These are phyloP conservation scores for Phytophthora ramorum DNA, from an alignment of 352 stramenopile species.

Conservation along the genomic window DNA sequence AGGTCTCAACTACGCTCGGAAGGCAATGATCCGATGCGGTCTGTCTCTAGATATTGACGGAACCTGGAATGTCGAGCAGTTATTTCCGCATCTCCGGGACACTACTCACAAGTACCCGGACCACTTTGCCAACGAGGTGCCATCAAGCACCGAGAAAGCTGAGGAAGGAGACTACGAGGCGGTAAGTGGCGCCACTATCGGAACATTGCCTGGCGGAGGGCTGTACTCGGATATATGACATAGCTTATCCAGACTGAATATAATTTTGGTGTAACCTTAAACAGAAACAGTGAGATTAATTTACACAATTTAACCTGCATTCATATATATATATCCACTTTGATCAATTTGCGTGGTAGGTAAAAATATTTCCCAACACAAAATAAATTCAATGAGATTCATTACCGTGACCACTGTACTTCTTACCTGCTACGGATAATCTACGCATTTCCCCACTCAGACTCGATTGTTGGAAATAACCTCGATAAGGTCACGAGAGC, in stretches of 20 bases:
- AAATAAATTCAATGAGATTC: constrained; percentile 3
- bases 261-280: not conserved
- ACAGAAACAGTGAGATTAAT: not conserved
- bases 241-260: too few relatives aligned
- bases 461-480: too few relatives aligned
- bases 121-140: not conserved
- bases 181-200: not conserved
- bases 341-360: not conserved
- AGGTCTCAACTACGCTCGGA: constrained; percentile 28
- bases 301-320: not conserved
- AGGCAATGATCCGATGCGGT: constrained; percentile 28
- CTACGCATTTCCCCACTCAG: too few relatives aligned
- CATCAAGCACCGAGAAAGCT: not conserved
- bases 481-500: too few relatives aligned
- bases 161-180: not conserved
- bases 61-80: too few relatives aligned
- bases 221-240: not conserved
- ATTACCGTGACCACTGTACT: constrained; percentile 1
- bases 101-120: too few relatives aligned
- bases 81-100: too few relatives aligned
- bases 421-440: too few relatives aligned
- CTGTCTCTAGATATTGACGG: too few relatives aligned
- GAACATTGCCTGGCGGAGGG: not conserved
- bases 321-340: not conserved
- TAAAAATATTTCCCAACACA: not conserved